phyloP scores from a whole-genome alignment of 2,329 filamentous ascomycete genomes.

The Clonostachys rhizophaga region DNA sequence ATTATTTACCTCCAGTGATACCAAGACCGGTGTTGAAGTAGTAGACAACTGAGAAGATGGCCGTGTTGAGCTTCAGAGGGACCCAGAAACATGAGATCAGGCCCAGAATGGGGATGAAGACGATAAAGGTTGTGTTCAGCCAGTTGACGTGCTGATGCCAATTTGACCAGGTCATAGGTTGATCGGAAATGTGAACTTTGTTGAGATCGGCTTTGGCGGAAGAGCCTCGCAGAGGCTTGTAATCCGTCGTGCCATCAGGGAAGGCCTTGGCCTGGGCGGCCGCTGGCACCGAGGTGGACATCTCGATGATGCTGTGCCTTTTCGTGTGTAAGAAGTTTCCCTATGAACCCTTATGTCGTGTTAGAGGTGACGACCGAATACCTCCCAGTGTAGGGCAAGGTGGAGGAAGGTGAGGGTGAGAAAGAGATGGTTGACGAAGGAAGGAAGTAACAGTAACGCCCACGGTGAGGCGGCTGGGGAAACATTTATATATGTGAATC shows the following conservation, averaged over 20 bases:
- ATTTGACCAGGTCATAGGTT: constrained; percentile 74
- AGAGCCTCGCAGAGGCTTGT: constrained; percentile 40
- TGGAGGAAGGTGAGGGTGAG: background rate
- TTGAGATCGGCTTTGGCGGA: constrained; percentile 41
- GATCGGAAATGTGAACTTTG: constrained; percentile 84
- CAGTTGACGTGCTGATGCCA: constrained; percentile 94
- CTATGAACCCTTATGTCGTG: too few species aligned
- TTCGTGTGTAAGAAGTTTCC: too few species aligned
- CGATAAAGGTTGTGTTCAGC: constrained; percentile 80
- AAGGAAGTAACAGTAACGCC: too few species aligned
- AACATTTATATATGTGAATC: too few species aligned
- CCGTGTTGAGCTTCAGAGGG: constrained; percentile 66
- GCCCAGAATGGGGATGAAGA: constrained; percentile 71
- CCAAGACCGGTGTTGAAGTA: constrained; percentile 83
- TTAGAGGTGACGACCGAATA: too few species aligned
- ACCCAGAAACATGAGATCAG: constrained; percentile 74
- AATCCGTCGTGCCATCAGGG: constrained; percentile 50
- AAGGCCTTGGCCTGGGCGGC: constrained; percentile 32
- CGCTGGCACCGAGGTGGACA: constrained; percentile 32
- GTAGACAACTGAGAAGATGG: constrained; percentile 69
- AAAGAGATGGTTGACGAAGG: too few species aligned
- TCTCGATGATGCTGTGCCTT: constrained; percentile 5
- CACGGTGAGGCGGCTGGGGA: too few species aligned
- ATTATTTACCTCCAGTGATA: constrained; percentile 64
- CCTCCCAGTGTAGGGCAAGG: background rate